Conservation (phyloP, 164 flowering plant genomes). For the Stephania cephalantha region DNA sequence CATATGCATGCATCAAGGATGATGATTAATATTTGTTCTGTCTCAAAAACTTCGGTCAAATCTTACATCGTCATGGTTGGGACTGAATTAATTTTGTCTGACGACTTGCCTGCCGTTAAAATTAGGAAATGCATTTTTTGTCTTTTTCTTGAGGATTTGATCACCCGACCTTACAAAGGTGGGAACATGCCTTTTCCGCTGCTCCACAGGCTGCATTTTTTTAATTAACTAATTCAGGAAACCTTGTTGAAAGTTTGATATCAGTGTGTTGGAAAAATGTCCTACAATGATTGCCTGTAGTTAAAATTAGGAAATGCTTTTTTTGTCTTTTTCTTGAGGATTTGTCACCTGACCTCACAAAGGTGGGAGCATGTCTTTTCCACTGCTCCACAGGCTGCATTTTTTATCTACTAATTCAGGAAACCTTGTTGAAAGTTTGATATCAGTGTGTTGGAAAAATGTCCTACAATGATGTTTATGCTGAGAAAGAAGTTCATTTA, state of each 20-base stretch:
- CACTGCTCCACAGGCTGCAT: background rate
- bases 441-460: background rate
- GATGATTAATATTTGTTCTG: background rate
- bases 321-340: background rate
- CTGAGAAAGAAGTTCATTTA: background rate
- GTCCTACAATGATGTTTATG: background rate
- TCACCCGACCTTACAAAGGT: no score
- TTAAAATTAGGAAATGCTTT: background rate
- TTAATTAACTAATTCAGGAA: background rate
- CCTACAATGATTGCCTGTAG: background rate
- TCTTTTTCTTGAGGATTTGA: no score
- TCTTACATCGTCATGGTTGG: background rate
- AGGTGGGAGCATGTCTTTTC: no score
- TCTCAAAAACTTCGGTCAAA: background rate
- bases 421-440: background rate
- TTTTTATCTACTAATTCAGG: background rate
- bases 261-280: background rate
- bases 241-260: background rate
- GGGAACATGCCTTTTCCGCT: no score
- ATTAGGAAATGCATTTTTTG: background rate
- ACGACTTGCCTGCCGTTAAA: background rate
- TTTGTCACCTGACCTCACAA: no score
- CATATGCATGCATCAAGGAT: background rate
- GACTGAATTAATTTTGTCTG: background rate
- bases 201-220: background rate